Evolutionary conservation across 768 basidiomycete genomes (phyloP).

Genomic region (Panus rudis): DNA sequence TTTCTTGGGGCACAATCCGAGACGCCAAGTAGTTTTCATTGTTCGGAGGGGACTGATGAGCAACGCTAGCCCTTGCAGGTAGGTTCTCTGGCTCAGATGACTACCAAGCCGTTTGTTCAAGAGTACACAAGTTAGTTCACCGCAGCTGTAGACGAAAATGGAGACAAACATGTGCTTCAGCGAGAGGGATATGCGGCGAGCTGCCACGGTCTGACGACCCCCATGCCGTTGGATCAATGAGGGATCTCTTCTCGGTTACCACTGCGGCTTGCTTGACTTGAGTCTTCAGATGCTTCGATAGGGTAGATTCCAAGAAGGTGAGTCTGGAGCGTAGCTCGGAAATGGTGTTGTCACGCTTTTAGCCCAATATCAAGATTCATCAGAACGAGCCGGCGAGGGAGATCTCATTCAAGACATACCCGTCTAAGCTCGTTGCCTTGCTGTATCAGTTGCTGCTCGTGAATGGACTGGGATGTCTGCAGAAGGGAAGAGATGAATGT

Average conservation of each 20-base stretch:
- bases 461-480: slow-evolving; percentile 24
- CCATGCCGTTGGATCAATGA: slow-evolving; percentile 25
- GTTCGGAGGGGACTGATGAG: no score
- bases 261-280: slow-evolving; percentile 15
- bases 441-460: slow-evolving; percentile 26
- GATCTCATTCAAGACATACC: slow-evolving; percentile 14
- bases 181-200: slow-evolving; percentile 10
- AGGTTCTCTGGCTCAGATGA: no score
- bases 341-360: slow-evolving; percentile 26
- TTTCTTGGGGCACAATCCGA: no score
- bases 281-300: slow-evolving; percentile 24
- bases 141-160: no score
- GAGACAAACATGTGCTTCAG: not conserved
- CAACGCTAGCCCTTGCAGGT: no score
- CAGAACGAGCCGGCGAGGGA: not conserved
- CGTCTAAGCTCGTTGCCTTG: slow-evolving; percentile 30
- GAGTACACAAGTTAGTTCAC: no score
- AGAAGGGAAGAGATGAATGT: slow-evolving; percentile 23
- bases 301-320: slow-evolving; percentile 21
- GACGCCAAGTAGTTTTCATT: no score
- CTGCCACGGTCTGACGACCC: slow-evolving; percentile 20
- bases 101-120: no score
- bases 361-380: no score
- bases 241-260: slow-evolving; percentile 16
- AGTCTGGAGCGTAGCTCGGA: slow-evolving; percentile 23